A percentile compares a stretch with the other conserved stretches of the same genome.
These are phyloP conservation scores for Globisporangium spinosum DNA, from an alignment of 352 stramenopile species.

Conservation along the genomic window DNA sequence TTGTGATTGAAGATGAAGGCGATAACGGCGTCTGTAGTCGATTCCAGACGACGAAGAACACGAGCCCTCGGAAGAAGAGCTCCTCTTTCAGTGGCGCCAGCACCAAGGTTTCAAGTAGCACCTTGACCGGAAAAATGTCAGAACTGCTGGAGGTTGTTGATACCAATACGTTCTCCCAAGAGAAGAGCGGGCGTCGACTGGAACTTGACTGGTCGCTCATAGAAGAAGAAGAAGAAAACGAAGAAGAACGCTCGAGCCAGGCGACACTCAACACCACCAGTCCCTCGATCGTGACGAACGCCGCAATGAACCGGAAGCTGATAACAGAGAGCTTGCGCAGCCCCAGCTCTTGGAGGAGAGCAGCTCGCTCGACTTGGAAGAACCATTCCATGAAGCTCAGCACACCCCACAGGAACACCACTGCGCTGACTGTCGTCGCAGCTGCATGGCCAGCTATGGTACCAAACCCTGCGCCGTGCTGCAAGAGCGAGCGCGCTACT, in stretches of 20 bases:
- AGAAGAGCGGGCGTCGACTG: constrained; percentile 16
- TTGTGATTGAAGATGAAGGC: not conserved
- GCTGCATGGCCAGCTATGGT: not conserved
- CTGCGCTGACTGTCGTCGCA: constrained; percentile 14
- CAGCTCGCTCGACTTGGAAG: constrained; percentile 16
- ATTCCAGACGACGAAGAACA: constrained; percentile 47
- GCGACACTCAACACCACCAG: not conserved
- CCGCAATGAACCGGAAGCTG: not conserved
- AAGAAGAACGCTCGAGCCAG: not conserved
- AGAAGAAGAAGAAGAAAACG: not conserved
- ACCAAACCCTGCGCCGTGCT: constrained; percentile 12
- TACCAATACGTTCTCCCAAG: constrained; percentile 20
- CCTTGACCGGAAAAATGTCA: not conserved
- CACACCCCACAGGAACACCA: constrained; percentile 26
- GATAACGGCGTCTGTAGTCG: constrained; percentile 22
- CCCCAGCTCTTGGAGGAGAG: not conserved
- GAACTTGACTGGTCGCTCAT: not conserved
- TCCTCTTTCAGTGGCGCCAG: constrained; percentile 52
- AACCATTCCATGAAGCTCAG: constrained; percentile 34
- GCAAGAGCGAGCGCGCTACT: constrained; percentile 16
- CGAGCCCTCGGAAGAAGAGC: constrained; percentile 57
- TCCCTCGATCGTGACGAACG: not conserved
- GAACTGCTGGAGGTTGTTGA: not conserved
- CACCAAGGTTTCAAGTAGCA: constrained; percentile 29
- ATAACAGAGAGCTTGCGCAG: not conserved